Evolutionary conservation across 2,329 filamentous ascomycete genomes (phyloP).

Genomic region (Pleochaeta shiraiana): DNA sequence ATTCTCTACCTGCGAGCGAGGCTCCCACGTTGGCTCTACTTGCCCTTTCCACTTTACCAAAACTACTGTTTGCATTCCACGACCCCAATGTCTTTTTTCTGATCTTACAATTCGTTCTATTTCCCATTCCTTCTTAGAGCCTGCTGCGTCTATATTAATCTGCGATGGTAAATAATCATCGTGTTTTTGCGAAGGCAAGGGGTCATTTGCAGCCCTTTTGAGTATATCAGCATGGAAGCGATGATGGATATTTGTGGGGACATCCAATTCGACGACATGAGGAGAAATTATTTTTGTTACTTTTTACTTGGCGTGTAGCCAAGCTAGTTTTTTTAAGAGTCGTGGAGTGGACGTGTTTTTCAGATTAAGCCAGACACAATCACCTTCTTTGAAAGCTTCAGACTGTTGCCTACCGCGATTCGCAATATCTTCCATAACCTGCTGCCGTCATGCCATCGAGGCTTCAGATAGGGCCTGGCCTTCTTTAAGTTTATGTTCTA

Average conservation of each 20-base stretch:
- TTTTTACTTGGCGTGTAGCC: background rate
- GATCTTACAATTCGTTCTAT: background rate
- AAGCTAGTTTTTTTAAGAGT: background rate
- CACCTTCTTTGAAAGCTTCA: background rate
- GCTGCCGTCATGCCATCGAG: background rate
- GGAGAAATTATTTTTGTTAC: too few relatives aligned
- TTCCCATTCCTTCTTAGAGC: background rate
- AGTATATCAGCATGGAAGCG: background rate
- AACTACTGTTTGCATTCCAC: background rate
- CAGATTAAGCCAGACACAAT: background rate
- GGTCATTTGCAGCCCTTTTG: background rate
- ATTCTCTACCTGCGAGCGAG: background rate
- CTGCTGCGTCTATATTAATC: background rate
- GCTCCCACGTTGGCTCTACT: background rate
- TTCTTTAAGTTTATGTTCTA: background rate
- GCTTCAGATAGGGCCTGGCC: background rate
- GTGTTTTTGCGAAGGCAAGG: background rate
- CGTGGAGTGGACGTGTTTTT: constrained; percentile 5
- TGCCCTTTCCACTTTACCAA: too few relatives aligned
- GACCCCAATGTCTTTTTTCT: background rate
- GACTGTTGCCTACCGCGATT: background rate
- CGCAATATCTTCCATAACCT: background rate
- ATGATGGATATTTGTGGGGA: background rate
- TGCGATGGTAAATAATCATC: background rate
- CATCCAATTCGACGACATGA: too few relatives aligned